Percentiles rank a stretch among this genome's conserved stretches.
Evolutionary conservation across 495 filamentous ascomycete species (phyloP).

Genomic region (Trichocladium uniseriatum): DNA sequence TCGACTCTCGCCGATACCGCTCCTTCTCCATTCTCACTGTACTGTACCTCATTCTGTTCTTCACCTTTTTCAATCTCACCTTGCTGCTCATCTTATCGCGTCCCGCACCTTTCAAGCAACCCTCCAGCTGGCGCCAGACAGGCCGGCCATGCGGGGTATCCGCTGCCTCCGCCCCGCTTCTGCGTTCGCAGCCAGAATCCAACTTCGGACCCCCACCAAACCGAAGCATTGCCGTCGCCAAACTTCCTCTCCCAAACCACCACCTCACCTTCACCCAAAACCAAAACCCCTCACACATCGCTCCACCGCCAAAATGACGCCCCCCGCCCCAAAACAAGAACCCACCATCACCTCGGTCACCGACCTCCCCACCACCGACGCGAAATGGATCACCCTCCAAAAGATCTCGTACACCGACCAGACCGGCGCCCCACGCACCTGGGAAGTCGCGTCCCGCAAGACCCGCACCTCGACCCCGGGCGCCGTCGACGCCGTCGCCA

Average conservation of each 20-base stretch:
- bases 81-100: no score
- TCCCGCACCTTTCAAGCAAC: no score
- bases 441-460: conserved; percentile 47
- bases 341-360: conserved; percentile 39
- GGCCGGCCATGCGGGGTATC: conserved; percentile 4
- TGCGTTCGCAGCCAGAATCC: no score
- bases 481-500: conserved; percentile 45
- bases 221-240: no score
- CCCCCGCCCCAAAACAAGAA: conserved; percentile 28
- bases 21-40: neutral
- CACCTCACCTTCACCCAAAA: neutral
- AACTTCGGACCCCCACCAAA: no score
- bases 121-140: no score
- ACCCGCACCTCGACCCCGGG: conserved; percentile 37
- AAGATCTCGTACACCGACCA: conserved; percentile 46
- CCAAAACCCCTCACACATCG: neutral
- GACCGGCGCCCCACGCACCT: conserved; percentile 39
- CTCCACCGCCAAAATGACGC: conserved; percentile 2
- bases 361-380: conserved; percentile 35
- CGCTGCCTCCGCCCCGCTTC: conserved; percentile 3
- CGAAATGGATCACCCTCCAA: conserved; percentile 44
- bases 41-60: no score
- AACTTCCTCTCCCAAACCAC: neutral
- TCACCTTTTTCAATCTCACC: no score
- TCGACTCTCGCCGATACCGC: neutral